Evolutionary conservation across 2,329 filamentous ascomycete species (phyloP).

Genomic region (Aspergillus uvarum): DNA sequence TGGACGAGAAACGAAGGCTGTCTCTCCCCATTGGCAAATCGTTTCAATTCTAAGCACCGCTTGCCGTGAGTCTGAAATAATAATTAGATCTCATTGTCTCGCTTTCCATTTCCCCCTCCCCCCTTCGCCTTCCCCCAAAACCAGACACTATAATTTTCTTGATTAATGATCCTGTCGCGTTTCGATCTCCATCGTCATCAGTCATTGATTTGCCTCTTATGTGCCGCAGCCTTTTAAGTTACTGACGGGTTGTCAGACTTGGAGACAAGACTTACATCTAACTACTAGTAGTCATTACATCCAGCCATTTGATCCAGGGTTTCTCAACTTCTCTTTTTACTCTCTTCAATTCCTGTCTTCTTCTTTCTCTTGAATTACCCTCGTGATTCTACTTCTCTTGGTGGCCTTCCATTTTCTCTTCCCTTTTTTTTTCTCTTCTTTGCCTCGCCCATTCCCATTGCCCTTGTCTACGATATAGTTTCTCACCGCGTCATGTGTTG

Average conservation of each 20-base stretch:
- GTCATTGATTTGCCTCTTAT: neutral
- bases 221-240: neutral
- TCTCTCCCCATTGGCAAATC: neutral
- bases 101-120: neutral
- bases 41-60: too few relatives aligned
- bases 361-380: slow-evolving; percentile 5
- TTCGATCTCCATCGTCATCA: neutral
- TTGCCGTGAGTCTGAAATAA: neutral
- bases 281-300: slow-evolving; percentile 6
- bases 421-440: slow-evolving; percentile 6
- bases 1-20: neutral
- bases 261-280: slow-evolving; percentile 2
- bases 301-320: neutral
- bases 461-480: neutral
- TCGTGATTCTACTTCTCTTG: neutral
- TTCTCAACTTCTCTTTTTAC: slow-evolving; percentile 7
- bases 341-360: slow-evolving; percentile 8
- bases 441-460: slow-evolving; percentile 4
- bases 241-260: slow-evolving; percentile 10
- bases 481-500: slow-evolving; percentile 31
- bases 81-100: neutral
- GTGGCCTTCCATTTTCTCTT: neutral
- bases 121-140: neutral
- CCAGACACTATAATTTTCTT: neutral
- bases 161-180: neutral